Base-by-base conservation (phyloP, 2,329 filamentous ascomycete genomes). In the Saccharata proteae region DNA sequence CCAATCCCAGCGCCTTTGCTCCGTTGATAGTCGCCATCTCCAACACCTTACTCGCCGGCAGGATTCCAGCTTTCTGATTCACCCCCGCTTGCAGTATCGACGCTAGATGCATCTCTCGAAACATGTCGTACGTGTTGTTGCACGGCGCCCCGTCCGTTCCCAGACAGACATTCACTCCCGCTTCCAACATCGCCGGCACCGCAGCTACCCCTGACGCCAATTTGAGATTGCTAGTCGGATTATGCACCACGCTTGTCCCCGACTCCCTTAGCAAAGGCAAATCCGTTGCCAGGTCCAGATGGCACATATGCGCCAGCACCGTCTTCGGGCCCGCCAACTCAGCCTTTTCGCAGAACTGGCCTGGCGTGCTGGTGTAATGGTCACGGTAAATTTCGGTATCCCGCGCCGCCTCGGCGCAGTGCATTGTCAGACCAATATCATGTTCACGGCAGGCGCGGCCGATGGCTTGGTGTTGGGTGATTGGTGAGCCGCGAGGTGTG, bases 341-440 rank as follows among this genome's bases (percentile, higher is more conserved):
- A 1, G 52, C 59, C 4, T 45, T 35, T 3, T 30, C 29, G 29
- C 43, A 46, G 31, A 46, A 44, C 8, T 45, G 27, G 14, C 45
- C 29, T 4, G 63, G 62, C 3, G 54, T 59, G 29, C 50, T 49
- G 10, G 41, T 45, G 40, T 64, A 65, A 33, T 48, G 49, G 7
- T 52, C 45, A 15, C 47, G 43, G 36, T 51, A 58, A 30, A 59
- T 58, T 12, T 42, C 34, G 5, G 52, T 49, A 37, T 62, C 60
- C 27, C 49, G 51, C 3, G 57, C 50, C 11, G 51, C 57, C 42
- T 65, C 61, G 11, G 58, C 59, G 37, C 58, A 62, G 43, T 64
- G 61, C 58, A 63, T 64, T 3, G 60, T 67, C 17, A 66, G 39
- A 0, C 60, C 58, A 21, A 67, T 61, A 13, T 44, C 44, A 29